These are phyloP conservation scores for Aspergillus puulaauensis DNA, from an alignment of 2,329 filamentous ascomycete genomes.

Conservation along the genomic window DNA sequence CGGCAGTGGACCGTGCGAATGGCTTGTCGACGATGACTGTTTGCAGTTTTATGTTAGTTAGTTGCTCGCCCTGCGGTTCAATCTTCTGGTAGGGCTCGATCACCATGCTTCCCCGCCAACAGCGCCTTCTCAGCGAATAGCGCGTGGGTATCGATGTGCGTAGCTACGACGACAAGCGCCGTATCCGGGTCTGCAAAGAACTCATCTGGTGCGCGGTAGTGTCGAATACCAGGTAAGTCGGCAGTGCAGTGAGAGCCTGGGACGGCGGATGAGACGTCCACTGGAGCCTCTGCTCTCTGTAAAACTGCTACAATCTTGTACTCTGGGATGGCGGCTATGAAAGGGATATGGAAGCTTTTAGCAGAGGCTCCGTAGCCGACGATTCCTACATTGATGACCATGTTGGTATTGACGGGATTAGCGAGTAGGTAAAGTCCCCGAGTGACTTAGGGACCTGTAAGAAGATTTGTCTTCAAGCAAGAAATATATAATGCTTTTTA, in stretches of 20 bases:
- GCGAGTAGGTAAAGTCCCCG: background rate
- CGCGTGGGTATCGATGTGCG: background rate
- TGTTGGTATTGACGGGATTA: too few species aligned
- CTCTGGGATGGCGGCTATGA: background rate
- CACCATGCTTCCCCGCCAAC: too few species aligned
- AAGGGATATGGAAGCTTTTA: background rate
- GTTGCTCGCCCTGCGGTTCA: too few species aligned
- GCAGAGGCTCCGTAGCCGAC: background rate
- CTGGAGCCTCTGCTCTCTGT: background rate
- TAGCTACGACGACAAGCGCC: background rate
- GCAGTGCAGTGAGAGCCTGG: background rate
- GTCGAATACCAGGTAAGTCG: background rate
- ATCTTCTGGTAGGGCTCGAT: too few species aligned
- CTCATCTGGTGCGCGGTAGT: background rate
- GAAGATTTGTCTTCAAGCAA: background rate
- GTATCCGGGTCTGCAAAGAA: background rate
- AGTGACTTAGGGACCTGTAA: background rate
- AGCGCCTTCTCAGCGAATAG: background rate
- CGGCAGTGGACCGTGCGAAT: too few species aligned
- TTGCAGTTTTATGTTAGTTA: too few species aligned
- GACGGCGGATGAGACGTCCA: background rate
- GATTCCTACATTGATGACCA: background rate
- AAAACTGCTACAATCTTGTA: background rate
- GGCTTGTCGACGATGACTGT: too few species aligned
- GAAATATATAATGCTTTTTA: background rate